These are phyloP conservation scores for Suhomyces bokatorum DNA, from an alignment of 1,139 yeast genomes.

Conservation along the genomic window DNA sequence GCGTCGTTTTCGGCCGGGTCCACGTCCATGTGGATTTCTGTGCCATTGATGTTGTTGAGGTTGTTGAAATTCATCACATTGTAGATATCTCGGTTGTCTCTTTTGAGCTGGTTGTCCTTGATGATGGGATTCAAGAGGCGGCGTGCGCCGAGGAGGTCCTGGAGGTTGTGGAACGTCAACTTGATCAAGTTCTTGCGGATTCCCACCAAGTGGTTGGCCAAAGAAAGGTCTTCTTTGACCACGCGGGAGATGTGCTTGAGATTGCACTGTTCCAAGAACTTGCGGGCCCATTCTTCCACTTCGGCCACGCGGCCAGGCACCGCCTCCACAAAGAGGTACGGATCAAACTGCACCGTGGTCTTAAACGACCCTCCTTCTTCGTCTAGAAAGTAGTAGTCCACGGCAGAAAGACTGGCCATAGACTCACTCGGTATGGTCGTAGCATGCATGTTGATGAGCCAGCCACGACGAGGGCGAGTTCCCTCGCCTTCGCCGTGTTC, in stretches of 20 bases:
- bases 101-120: constrained; percentile 61
- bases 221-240: constrained; percentile 71
- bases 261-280: constrained; percentile 57
- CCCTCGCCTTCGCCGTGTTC: constrained; percentile 61
- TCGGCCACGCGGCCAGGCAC: constrained; percentile 69
- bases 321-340: constrained; percentile 80
- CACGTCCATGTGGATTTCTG: constrained; percentile 19
- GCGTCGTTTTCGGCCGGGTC: constrained; percentile 17
- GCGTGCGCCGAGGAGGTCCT: constrained; percentile 76
- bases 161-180: constrained; percentile 71
- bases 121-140: constrained; percentile 68
- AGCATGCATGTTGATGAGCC: constrained; percentile 88
- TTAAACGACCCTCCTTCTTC: constrained; percentile 97
- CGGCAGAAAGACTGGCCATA: constrained; percentile 66
- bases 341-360: constrained; percentile 79
- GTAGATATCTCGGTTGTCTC: constrained; percentile 72
- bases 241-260: constrained; percentile 58
- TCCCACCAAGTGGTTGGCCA: constrained; percentile 88
- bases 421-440: constrained; percentile 58
- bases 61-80: constrained; percentile 51
- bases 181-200: constrained; percentile 62
- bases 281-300: constrained; percentile 81
- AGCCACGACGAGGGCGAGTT: constrained; percentile 65
- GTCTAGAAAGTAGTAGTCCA: constrained; percentile 92
- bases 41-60: constrained; percentile 23